Conservation (phyloP, 192 early-diverging fungal species). For the Chytriomyces confervae region DNA sequence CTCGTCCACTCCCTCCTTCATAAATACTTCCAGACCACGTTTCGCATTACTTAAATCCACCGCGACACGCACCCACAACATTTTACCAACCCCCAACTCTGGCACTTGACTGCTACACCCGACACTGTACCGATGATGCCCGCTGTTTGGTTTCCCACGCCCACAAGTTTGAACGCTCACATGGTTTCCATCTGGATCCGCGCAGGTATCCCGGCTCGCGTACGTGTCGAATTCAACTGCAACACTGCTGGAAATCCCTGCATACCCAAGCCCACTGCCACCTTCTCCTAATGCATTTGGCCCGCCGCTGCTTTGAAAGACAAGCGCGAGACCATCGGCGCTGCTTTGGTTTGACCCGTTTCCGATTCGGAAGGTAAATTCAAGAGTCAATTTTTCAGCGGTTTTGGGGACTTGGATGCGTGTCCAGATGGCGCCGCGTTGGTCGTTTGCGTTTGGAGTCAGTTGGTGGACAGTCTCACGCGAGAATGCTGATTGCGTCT, state of each 20-base stretch:
- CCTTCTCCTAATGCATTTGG: slow-evolving; percentile 18
- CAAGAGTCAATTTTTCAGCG: not conserved
- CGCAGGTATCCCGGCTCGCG: slow-evolving; percentile 18
- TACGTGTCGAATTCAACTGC: slow-evolving; percentile 33
- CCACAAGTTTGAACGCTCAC: slow-evolving; percentile 21
- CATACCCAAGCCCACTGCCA: slow-evolving; percentile 30
- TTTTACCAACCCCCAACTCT: not conserved
- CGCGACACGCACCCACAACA: not conserved
- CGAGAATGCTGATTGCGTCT: not conserved
- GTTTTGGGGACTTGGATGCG: not conserved
- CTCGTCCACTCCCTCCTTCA: slow-evolving; percentile 1
- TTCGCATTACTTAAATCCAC: not conserved
- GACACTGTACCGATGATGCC: slow-evolving; percentile 1
- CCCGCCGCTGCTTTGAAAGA: not conserved
- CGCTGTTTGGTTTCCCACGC: not conserved
- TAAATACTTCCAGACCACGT: not conserved
- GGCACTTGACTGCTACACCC: slow-evolving; percentile 5
- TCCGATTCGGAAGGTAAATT: slow-evolving; percentile 9
- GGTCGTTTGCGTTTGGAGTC: slow-evolving; percentile 16
- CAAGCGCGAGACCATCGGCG: slow-evolving; percentile 30
- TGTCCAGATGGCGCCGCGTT: slow-evolving; percentile 25
- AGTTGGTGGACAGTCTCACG: not conserved
- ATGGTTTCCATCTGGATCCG: slow-evolving; percentile 32
- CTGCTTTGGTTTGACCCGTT: not conserved
- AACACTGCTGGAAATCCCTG: not conserved